A percentile compares a stretch with the other conserved stretches of the same genome.
These are phyloP conservation scores for Amylocarpus encephaloides DNA, from an alignment of 2,329 filamentous ascomycete species.

Conservation along the genomic window DNA sequence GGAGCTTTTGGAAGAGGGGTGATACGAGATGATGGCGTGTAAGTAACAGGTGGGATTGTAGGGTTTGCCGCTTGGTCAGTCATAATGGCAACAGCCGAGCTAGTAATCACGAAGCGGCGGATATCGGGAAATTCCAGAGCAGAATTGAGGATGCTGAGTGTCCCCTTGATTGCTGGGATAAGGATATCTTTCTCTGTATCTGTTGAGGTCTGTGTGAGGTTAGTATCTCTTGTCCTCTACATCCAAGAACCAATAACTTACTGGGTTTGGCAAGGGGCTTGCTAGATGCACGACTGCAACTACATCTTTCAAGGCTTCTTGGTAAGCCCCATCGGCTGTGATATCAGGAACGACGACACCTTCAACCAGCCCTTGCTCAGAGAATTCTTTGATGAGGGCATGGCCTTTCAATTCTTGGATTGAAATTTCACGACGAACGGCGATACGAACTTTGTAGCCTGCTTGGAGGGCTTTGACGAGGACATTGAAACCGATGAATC, in stretches of 20 bases:
- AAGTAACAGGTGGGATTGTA: constrained; percentile 1
- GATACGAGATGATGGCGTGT: constrained; percentile 1
- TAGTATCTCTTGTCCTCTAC: background rate
- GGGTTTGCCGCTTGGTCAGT: background rate
- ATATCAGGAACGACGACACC: constrained; percentile 11
- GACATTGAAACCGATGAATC: constrained; percentile 16
- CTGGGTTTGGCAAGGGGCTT: constrained; percentile 3
- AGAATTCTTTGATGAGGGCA: constrained; percentile 1
- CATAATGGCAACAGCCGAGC: constrained; percentile 16
- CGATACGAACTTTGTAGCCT: constrained; percentile 10
- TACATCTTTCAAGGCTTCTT: constrained; percentile 8
- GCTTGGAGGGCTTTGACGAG: constrained; percentile 10
- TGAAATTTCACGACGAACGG: constrained; percentile 9
- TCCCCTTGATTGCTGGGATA: constrained; percentile 10
- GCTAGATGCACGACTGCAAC: constrained; percentile 11
- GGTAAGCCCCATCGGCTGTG: constrained; percentile 8
- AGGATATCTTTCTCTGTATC: constrained; percentile 14
- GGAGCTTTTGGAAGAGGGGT: constrained; percentile 7
- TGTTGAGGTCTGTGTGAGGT: background rate
- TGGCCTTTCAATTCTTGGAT: constrained; percentile 5
- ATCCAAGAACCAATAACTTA: background rate
- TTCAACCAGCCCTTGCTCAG: background rate
- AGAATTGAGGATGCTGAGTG: constrained; percentile 6
- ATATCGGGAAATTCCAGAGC: constrained; percentile 9
- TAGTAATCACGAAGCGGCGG: constrained; percentile 13